Base-by-base conservation (phyloP, 179 eudicot genomes). In the Spergularia azorica region DNA sequence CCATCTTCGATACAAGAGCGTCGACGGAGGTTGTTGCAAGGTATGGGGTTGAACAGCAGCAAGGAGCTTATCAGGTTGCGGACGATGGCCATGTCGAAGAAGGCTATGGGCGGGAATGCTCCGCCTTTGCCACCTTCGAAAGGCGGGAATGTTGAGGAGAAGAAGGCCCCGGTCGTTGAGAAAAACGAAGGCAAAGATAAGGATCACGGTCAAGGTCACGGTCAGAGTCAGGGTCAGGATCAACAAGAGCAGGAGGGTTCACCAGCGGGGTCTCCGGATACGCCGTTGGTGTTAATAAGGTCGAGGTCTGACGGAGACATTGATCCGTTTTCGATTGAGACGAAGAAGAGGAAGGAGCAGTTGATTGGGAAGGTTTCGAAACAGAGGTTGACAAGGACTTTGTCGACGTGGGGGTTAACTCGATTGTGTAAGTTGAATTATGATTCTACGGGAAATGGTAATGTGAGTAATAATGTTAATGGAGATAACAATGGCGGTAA, bases 291-390 rank as follows among this genome's bases (percentile, higher is more conserved):
- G 51, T 79, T 93, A 0, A 85, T 93, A 36, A 82, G 98, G 46
- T 95, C 97, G 9, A 82, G 95, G 67, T 95, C 98, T 1, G 98
- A 95, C 32, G 91, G 97, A 0, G 98, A 95, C 50, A 83, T 93
- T 16, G 87, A 77, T 0, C 64, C 82, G 0, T 76, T 84, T 50
- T 90, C 97, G 0, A 71, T 75, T 2, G 75, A 79, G 58, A 87
- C 89, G 2, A 93, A 80, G 73, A 73, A 76, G 16, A 76, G 97
- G 70, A 90, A 89, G 79, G 91, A 90, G 71, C 88, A 88, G 48
- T 38, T 93, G 50, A 82, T 93, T 0, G 98, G 98, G 0, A 54
- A 70, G 0, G 79, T 88, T 1, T 95, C 98, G 0, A 95, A 93
- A 46, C 97, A 91, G 67, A 86, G 87, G 15, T 72, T 93, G 41